These are phyloP conservation scores for Kluyveromyces nonfermentans DNA, from an alignment of 805 yeast genomes.

Conservation along the genomic window DNA sequence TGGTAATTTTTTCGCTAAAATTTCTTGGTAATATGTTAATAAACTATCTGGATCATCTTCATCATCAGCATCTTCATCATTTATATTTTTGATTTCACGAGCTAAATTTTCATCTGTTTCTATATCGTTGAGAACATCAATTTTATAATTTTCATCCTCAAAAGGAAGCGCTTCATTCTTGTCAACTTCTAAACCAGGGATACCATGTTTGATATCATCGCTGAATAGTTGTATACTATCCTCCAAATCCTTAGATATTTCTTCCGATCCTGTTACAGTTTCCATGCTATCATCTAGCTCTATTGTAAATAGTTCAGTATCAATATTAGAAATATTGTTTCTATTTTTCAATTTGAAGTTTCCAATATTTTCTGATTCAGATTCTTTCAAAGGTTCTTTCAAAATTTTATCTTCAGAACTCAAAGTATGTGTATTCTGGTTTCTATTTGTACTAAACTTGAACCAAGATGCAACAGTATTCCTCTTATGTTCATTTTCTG, in stretches of 20 bases:
- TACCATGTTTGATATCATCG: background rate
- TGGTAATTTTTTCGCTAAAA: background rate
- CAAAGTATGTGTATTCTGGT: background rate
- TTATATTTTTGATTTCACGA: background rate
- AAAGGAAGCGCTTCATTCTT: background rate
- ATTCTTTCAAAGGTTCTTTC: background rate
- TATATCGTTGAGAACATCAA: constrained; percentile 1
- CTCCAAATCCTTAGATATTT: constrained; percentile 1
- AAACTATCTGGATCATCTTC: constrained; percentile 4
- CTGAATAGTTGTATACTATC: background rate
- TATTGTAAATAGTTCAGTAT: constrained; percentile 1
- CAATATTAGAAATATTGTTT: background rate
- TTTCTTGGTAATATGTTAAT: constrained; percentile 3
- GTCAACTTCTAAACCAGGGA: background rate
- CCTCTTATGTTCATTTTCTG: background rate
- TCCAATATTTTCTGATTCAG: background rate
- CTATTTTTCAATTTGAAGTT: background rate
- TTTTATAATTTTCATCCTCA: background rate
- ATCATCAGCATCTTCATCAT: background rate
- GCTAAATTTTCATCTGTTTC: constrained; percentile 3
- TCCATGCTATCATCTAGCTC: constrained; percentile 5
- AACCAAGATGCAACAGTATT: constrained; percentile 3
- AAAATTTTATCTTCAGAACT: background rate
- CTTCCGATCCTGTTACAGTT: constrained; percentile 1
- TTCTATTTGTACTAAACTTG: constrained; percentile 1